Evolutionary conservation across 73 alveolate genomes (phyloP).

Genomic region (Blepharisma stoltei): DNA sequence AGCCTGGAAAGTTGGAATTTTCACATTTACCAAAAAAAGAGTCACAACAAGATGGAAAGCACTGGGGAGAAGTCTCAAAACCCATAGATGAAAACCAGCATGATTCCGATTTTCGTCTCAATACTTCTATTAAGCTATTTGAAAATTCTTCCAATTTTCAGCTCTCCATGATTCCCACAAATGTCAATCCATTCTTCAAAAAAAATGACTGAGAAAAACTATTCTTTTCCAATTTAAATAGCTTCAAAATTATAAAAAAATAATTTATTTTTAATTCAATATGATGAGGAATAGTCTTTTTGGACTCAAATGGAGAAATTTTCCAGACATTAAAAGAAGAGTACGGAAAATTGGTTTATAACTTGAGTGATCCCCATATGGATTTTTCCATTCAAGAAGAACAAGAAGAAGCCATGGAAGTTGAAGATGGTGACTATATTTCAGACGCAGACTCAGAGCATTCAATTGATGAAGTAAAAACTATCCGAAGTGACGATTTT

Average conservation of each 20-base stretch:
- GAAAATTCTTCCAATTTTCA: neutral
- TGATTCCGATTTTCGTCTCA: neutral
- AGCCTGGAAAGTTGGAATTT: conserved; percentile 4
- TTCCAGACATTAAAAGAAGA: conserved; percentile 18
- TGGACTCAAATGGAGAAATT: neutral
- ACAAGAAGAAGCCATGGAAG: neutral
- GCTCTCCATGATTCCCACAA: conserved; percentile 1
- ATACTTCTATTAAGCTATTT: neutral
- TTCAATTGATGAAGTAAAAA: neutral
- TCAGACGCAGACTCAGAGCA: neutral
- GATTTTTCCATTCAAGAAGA: neutral
- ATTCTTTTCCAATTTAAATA: too few species aligned
- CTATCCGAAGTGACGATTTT: neutral
- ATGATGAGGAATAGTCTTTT: too few species aligned
- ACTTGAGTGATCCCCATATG: neutral
- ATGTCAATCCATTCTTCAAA: neutral
- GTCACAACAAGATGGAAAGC: neutral
- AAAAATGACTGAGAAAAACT: neutral
- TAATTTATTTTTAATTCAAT: too few species aligned
- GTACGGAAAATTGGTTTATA: conserved; percentile 9
- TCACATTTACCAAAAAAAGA: neutral
- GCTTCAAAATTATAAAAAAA: too few species aligned
- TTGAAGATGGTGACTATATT: neutral
- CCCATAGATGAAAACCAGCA: neutral
- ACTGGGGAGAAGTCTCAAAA: neutral